Evolutionary conservation across 2,329 filamentous ascomycete species (phyloP), one percentile per base, ranked within the genome.

Genomic region (Hypoxylon sp.): DNA sequence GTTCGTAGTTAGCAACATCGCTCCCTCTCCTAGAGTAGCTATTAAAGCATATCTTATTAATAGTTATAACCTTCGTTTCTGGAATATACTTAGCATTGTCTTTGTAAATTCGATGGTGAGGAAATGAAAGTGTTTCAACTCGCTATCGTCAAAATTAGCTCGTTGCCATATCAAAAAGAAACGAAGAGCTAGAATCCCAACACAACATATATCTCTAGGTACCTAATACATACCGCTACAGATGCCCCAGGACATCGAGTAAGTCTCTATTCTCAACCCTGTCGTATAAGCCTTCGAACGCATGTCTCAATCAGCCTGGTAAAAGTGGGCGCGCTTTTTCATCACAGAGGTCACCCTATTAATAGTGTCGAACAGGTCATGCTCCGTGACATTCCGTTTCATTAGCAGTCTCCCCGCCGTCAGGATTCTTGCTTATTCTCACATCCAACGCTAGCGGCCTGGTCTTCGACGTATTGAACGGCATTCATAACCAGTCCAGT

Each of bases 1-100:
- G 13, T 68, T 71, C 2, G 67, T 72, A 1, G 63, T 72, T 3
- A 73, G 32, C 11, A 72, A n/a, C 45, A 60, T 48, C 1, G 62
- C 67, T 2, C 71, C 69, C 19, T 56, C 28, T 13, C 28, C 28
- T 30, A 30, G 2, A 30, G 28, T 30, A n/a, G n/a, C n/a, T n/a
- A 6, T 30, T 30, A 9, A 30, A 30, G 9, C 28, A 30, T 30
- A 6, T 30, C 2, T 5, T 7, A 6, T 30, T 6, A 30, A 30
- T 30, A 30, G 7, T 7, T 30, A 30, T 30, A 30, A 6, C 6
- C 28, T 30, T 30, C 28, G 6, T 30, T 30, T 30, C 28, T 30
- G 9, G 28, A 7, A 30, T 30, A 30, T 30, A 30, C 28, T 30
- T 30, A 6, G 6, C 2, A 30, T 30, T 7, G 5, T 30, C 28